phyloP scores from a whole-genome alignment of 352 stramenopile genomes.

The Globisporangium acanthophoron region DNA sequence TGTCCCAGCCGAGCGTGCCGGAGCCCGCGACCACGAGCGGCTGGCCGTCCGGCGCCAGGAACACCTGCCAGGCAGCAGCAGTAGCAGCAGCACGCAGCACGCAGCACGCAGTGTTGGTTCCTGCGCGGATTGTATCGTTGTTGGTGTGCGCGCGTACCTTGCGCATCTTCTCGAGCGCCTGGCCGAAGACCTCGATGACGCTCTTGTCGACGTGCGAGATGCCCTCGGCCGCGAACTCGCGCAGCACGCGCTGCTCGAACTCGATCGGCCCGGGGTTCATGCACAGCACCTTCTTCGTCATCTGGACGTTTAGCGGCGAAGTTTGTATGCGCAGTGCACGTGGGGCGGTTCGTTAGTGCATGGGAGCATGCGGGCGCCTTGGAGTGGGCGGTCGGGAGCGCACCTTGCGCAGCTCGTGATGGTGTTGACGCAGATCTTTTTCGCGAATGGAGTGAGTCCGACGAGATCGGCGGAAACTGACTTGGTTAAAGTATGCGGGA shows the following conservation, averaged over 20 bases:
- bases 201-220: conserved; percentile 79
- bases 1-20: conserved; percentile 72
- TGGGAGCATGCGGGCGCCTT: too few relatives aligned
- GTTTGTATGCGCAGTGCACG: too few relatives aligned
- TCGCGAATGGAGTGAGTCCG: not conserved
- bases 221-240: conserved; percentile 61
- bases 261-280: conserved; percentile 84
- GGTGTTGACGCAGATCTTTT: not conserved
- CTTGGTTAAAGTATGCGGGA: not conserved
- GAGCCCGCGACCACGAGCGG: conserved; percentile 64
- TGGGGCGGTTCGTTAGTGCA: too few relatives aligned
- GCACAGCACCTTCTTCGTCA: conserved; percentile 72
- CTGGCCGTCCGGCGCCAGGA: conserved; percentile 64
- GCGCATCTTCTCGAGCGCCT: conserved; percentile 78
- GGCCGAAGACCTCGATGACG: conserved; percentile 70
- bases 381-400: not conserved
- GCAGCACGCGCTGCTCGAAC: conserved; percentile 71
- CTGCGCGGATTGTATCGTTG: too few relatives aligned
- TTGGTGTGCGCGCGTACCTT: conserved; percentile 15
- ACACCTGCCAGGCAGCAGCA: conserved; percentile 16
- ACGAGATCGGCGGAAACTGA: not conserved
- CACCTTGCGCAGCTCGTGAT: not conserved
- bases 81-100: not conserved
- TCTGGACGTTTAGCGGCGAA: conserved; percentile 8
- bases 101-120: not conserved